Evolutionary conservation across 116 monocot species (phyloP).

Genomic region (Dioscorea cayenensis): DNA sequence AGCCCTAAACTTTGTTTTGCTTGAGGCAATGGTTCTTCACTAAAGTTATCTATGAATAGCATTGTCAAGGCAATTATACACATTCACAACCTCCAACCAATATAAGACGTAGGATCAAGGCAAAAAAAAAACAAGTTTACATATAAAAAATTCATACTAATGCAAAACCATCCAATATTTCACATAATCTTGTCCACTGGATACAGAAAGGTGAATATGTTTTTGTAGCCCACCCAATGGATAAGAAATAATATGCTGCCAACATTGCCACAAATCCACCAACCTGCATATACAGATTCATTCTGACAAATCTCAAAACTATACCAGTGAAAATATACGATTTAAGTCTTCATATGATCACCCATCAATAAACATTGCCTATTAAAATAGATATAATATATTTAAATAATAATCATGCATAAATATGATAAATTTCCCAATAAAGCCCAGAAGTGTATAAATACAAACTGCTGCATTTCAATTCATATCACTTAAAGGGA

Average conservation of each 20-base stretch:
- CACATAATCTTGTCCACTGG: conserved; percentile 16
- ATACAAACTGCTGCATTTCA: background rate
- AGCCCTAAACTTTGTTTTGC: conserved; percentile 36
- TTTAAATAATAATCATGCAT: background rate
- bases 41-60: conserved; percentile 42
- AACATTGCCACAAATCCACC: conserved; percentile 81
- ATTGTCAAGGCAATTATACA: conserved; percentile 25
- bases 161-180: background rate
- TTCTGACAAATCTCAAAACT: background rate
- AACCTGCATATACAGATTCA: conserved; percentile 30
- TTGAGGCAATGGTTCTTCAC: conserved; percentile 30
- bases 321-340: background rate
- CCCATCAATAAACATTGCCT: background rate
- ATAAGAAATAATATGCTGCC: conserved; percentile 76
- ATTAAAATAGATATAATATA: background rate
- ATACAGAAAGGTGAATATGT: conserved; percentile 89
- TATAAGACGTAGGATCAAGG: background rate
- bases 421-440: background rate
- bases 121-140: background rate
- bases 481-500: background rate
- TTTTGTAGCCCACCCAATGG: conserved; percentile 77
- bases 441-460: background rate
- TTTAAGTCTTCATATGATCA: background rate
- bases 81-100: background rate
- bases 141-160: background rate